phyloP scores from a whole-genome alignment of 2,329 filamentous ascomycete species.

The Trichoderma citrinoviride region DNA sequence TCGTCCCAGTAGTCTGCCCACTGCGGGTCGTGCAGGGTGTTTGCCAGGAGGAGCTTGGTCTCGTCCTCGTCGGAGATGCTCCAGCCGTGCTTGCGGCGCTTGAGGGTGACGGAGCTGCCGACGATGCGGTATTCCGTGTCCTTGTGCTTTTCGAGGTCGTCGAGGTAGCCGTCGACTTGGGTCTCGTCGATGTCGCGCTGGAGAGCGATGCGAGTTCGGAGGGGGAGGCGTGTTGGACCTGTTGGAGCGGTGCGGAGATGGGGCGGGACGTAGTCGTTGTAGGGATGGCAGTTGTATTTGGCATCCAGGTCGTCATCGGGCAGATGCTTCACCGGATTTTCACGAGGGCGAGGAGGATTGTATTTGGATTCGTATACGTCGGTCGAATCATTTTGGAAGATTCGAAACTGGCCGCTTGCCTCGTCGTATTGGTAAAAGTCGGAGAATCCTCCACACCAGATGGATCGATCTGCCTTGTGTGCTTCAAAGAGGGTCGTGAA shows the following conservation, averaged over 20 bases:
- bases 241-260: background rate
- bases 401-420: background rate
- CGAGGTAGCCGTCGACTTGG: constrained; percentile 20
- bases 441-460: background rate
- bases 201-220: constrained; percentile 13
- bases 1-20: constrained; percentile 29
- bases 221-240: background rate
- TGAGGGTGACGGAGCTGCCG: constrained; percentile 24
- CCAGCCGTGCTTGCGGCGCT: constrained; percentile 25
- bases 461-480: background rate
- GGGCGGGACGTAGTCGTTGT: constrained; percentile 15
- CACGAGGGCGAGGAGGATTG: fast-evolving
- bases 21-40: constrained; percentile 24
- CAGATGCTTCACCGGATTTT: background rate
- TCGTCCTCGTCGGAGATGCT: constrained; percentile 22
- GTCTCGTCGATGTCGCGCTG: constrained; percentile 18
- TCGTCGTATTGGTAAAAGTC: background rate
- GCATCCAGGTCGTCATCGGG: background rate
- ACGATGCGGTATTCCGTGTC: constrained; percentile 23
- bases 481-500: constrained; percentile 25
- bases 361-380: background rate
- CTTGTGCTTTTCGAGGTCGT: constrained; percentile 8
- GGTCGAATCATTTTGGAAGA: background rate
- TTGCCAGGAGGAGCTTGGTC: constrained; percentile 26
- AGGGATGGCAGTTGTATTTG: constrained; percentile 11